Base-by-base conservation (phyloP, 371 early-diverging fungal species). In the Actinomortierella wolfii region DNA sequence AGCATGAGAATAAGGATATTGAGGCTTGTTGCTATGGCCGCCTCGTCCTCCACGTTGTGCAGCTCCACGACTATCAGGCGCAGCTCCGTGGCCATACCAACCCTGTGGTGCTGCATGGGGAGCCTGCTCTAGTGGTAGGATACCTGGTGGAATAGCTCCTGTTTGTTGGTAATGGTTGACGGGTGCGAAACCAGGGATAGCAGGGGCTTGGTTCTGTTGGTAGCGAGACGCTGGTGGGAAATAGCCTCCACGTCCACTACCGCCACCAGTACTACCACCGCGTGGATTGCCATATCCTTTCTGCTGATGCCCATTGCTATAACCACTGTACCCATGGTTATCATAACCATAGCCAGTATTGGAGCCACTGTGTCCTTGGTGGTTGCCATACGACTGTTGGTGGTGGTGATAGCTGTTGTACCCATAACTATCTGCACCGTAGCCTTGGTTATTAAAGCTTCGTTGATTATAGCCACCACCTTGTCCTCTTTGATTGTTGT, bases 151-250 rank as follows among this genome's bases (percentile, higher is more conserved):
- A 25, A 69, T 17, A 14, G 63, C 64, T 54, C 54, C 69, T 14
- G 64, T 60, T 1, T 56, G 46, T 6, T 63, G 63, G 52, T 69
- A 69, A 41, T 57, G 55, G 61, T 69, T 69, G 13, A 69, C 69
- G 20, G 69, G 69, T 26, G 69, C 57, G 28, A 69, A 69, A 6
- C 64, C 61, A 48, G 69, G 60, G 28, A 64, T 57, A 1, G 44
- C 52, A 7, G 59, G 60, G 23, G 57, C 45, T 14, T 47, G 63
- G 26, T 58, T 62, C 11, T 47, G 48, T 21, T 21, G 54, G 48
- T 62, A 61, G 21, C 45, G 44, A 14, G 69, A 48, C 13, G 68
- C 49, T 1, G 68, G 54, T n/a, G 69, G 29, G 44, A 67, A 51
- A 15, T 51, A 28, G 6, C 11, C 17, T 6, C 51, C 67, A 18